phyloP scores from a whole-genome alignment of 75 land plant species.

The Cryptomeria japonica region DNA sequence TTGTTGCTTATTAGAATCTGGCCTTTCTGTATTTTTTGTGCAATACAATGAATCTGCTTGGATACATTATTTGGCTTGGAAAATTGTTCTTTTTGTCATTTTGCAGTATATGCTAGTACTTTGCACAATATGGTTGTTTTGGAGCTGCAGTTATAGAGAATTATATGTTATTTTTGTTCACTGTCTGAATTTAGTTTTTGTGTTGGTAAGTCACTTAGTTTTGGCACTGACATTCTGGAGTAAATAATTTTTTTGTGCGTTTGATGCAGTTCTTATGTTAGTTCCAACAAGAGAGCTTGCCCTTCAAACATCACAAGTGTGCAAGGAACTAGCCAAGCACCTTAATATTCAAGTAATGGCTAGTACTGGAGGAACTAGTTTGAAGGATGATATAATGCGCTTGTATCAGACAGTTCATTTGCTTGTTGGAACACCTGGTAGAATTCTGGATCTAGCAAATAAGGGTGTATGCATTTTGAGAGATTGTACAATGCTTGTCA shows the following conservation, averaged over 20 bases:
- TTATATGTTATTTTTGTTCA: neutral
- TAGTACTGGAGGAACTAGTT: slow-evolving; percentile 94
- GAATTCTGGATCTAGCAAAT: slow-evolving; percentile 83
- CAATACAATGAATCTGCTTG: neutral
- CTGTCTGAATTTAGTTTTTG: neutral
- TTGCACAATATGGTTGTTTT: neutral
- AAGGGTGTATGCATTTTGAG: slow-evolving; percentile 88
- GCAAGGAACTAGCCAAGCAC: slow-evolving; percentile 94
- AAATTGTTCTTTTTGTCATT: neutral
- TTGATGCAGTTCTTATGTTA: slow-evolving; percentile 68
- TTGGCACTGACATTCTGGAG: neutral
- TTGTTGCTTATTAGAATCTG: neutral
- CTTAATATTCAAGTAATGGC: slow-evolving; percentile 90
- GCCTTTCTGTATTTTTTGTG: neutral
- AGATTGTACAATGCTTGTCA: slow-evolving; percentile 85
- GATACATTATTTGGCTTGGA: neutral
- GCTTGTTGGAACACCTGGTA: slow-evolving; percentile 96
- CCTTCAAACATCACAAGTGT: slow-evolving; percentile 96
- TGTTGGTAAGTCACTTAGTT: neutral
- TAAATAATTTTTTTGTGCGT: neutral
- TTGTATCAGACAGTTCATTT: slow-evolving; percentile 94
- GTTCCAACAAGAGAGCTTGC: slow-evolving; percentile 96
- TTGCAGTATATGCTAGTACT: neutral
- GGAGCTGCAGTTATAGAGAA: neutral
- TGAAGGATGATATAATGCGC: slow-evolving; percentile 96